phyloP scores from a whole-genome alignment of 768 basidiomycete genomes.

The Mycena vulgaris region DNA sequence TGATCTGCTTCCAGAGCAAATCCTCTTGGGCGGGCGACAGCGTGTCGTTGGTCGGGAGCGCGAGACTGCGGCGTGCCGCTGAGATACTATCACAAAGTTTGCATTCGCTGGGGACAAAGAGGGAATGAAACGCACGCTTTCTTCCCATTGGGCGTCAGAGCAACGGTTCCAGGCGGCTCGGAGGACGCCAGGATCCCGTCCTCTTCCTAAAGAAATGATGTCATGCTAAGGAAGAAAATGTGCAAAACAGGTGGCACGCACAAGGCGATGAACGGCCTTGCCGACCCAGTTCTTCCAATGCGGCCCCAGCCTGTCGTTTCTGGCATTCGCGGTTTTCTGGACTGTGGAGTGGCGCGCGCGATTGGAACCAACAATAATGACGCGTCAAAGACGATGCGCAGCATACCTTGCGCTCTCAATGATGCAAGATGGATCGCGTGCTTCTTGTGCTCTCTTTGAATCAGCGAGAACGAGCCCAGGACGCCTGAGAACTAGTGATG shows the following conservation, averaged over 20 bases:
- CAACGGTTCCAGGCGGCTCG: conserved; percentile 53
- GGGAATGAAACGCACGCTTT: conserved; percentile 57
- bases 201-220: conserved; percentile 52
- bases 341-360: conserved; percentile 52
- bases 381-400: not conserved
- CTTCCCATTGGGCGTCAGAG: conserved; percentile 61
- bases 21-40: conserved; percentile 52
- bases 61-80: conserved; percentile 51
- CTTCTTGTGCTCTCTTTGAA: conserved; percentile 62
- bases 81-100: conserved; percentile 51
- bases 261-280: conserved; percentile 62
- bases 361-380: not conserved
- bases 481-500: too few relatives aligned
- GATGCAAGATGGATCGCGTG: conserved; percentile 62
- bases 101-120: too few relatives aligned
- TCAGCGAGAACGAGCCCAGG: conserved; percentile 59
- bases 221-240: conserved; percentile 9
- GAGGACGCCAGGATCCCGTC: conserved; percentile 59
- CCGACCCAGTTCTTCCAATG: conserved; percentile 65
- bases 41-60: conserved; percentile 42
- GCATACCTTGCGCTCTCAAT: conserved; percentile 61
- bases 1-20: conserved; percentile 57
- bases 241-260: conserved; percentile 41
- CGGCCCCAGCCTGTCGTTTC: conserved; percentile 63
- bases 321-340: conserved; percentile 60